phyloP scores from a whole-genome alignment of 2,329 filamentous ascomycete species.

The Fusarium sublunatum region DNA sequence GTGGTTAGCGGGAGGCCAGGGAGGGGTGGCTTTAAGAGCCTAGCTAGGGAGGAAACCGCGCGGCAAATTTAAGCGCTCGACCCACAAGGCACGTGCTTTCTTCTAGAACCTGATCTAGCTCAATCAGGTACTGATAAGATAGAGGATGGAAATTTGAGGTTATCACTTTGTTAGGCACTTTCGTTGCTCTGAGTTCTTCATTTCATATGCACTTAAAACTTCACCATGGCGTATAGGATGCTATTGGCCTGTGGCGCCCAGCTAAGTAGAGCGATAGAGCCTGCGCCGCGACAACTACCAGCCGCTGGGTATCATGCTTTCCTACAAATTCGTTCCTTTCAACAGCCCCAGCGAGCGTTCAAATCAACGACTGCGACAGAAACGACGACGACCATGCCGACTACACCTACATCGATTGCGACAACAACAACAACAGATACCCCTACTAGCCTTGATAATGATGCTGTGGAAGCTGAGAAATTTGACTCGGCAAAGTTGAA shows the following conservation, averaged over 20 bases:
- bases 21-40: constrained; percentile 29
- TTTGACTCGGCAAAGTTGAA: background rate
- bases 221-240: constrained; percentile 45
- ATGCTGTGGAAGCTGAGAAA: no score
- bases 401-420: no score
- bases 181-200: background rate
- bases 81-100: constrained; percentile 2
- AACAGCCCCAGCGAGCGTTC: constrained; percentile 20
- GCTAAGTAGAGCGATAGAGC: constrained; percentile 43
- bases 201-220: background rate
- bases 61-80: constrained; percentile 24
- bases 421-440: constrained; percentile 26
- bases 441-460: constrained; percentile 11
- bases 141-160: constrained; percentile 23
- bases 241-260: constrained; percentile 43
- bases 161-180: background rate
- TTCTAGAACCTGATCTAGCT: background rate
- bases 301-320: constrained; percentile 14
- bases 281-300: constrained; percentile 19
- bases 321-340: constrained; percentile 22
- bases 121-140: constrained; percentile 41
- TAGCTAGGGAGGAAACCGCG: background rate
- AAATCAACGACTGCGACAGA: constrained; percentile 20
- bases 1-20: constrained; percentile 13
- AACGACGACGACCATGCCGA: background rate